phyloP scores from a whole-genome alignment of 2,329 filamentous ascomycete species.

The Periconia sp. region DNA sequence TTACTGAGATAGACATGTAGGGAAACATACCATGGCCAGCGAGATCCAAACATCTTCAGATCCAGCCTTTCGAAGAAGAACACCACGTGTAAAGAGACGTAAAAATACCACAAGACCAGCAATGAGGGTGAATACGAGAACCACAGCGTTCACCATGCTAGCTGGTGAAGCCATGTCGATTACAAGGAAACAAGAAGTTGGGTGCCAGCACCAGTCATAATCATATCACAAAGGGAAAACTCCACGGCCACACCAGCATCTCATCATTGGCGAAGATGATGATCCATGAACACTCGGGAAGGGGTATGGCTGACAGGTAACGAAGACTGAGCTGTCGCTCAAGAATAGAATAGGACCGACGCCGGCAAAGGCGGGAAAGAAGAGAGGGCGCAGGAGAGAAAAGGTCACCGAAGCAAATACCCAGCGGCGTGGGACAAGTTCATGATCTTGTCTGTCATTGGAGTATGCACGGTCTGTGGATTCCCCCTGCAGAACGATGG shows the following conservation, averaged over 20 bases:
- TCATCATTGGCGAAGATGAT: slow-evolving; percentile 11
- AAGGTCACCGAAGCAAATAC: slow-evolving; percentile 5
- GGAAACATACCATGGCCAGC: slow-evolving; percentile 37
- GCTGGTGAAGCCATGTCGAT: slow-evolving; percentile 29
- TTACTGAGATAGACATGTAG: background rate
- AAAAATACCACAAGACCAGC: slow-evolving; percentile 36
- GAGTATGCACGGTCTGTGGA: slow-evolving; percentile 7
- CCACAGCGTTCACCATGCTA: slow-evolving; percentile 38
- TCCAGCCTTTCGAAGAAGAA: slow-evolving; percentile 30
- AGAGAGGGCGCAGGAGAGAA: background rate
- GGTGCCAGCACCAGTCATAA: slow-evolving; percentile 14
- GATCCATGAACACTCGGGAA: slow-evolving; percentile 3
- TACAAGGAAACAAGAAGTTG: slow-evolving; percentile 6
- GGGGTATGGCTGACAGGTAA: slow-evolving; percentile 10
- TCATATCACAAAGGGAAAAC: slow-evolving; percentile 8
- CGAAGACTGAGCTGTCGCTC: background rate
- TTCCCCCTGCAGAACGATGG: slow-evolving; percentile 18
- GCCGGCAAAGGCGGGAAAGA: slow-evolving; percentile 1
- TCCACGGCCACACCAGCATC: slow-evolving; percentile 2
- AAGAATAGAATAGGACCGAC: too few relatives aligned
- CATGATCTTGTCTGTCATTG: slow-evolving; percentile 4
- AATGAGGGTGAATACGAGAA: slow-evolving; percentile 39
- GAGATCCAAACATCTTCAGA: slow-evolving; percentile 38
- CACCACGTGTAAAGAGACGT: slow-evolving; percentile 36
- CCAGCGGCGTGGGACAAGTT: slow-evolving; percentile 6